phyloP scores from a whole-genome alignment of 306 rosid species.

The Quercus aquifolioides region DNA sequence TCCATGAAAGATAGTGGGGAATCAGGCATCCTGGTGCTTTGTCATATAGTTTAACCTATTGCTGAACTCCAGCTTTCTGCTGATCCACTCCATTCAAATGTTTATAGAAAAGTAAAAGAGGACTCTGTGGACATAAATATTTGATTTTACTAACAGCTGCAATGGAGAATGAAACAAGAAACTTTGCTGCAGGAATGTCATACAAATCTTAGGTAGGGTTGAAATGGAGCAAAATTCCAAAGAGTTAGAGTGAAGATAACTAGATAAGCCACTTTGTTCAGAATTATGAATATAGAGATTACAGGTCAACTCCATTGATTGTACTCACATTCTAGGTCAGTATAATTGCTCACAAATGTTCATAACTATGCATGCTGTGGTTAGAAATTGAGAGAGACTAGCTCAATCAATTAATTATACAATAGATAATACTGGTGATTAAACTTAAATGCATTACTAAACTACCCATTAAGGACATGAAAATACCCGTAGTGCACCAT shows the following conservation, averaged over 20 bases:
- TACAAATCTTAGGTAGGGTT: too few species aligned
- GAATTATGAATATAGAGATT: neutral
- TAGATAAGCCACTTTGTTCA: neutral
- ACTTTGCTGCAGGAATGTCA: neutral
- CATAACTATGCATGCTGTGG: neutral
- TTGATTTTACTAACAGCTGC: neutral
- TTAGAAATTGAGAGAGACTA: neutral
- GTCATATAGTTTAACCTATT: slow-evolving; percentile 9
- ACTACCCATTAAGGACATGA: neutral
- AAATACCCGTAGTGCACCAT: too few species aligned
- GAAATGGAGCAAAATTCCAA: neutral
- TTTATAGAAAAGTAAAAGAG: neutral
- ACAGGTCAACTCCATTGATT: neutral
- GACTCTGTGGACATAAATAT: neutral
- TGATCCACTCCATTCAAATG: neutral
- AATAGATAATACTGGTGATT: neutral
- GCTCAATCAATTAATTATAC: neutral
- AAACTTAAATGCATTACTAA: neutral
- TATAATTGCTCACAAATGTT: too few species aligned
- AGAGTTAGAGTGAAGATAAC: neutral
- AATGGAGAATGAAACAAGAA: neutral
- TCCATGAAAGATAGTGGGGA: neutral
- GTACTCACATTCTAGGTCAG: neutral
- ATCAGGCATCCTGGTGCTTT: slow-evolving; percentile 4
- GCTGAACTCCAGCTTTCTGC: neutral